Conservation (phyloP, 768 basidiomycete species). For the Gelatoporia subvermispora region DNA sequence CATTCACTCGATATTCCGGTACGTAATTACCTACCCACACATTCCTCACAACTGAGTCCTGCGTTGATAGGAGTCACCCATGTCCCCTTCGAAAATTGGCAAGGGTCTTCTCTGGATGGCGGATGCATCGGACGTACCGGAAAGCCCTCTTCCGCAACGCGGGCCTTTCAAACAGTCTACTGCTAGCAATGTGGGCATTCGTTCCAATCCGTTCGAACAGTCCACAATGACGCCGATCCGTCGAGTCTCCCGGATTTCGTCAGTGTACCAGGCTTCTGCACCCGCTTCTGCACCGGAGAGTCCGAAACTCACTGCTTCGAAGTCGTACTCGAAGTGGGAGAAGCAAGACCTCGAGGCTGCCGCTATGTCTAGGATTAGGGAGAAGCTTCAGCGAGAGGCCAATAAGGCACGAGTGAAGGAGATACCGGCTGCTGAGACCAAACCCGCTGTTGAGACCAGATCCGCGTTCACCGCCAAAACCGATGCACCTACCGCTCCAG, state of each 20-base stretch:
- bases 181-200: constrained; percentile 37
- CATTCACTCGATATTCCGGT: constrained; percentile 35
- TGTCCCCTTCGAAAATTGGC: constrained; percentile 37
- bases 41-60: too few species aligned
- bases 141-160: constrained; percentile 24
- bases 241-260: constrained; percentile 44
- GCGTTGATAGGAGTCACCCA: too few species aligned
- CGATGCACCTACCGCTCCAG: background rate
- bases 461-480: background rate
- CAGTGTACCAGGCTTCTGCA: constrained; percentile 23
- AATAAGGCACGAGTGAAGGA: background rate
- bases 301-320: constrained; percentile 43
- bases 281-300: constrained; percentile 37
- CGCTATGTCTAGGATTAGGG: constrained; percentile 69
- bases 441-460: background rate
- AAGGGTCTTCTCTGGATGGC: constrained; percentile 72
- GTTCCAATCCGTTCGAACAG: constrained; percentile 47
- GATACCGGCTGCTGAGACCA: constrained; percentile 6
- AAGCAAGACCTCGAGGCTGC: constrained; percentile 81
- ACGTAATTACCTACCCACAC: constrained; percentile 1
- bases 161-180: constrained; percentile 45
- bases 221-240: constrained; percentile 18
- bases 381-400: constrained; percentile 35
- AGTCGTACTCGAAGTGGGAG: constrained; percentile 75
- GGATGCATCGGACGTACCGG: constrained; percentile 32